Base-by-base conservation (phyloP, 225 moss, liverwort and hornwort species). In the Bryoerythrophyllum caledonicum region DNA sequence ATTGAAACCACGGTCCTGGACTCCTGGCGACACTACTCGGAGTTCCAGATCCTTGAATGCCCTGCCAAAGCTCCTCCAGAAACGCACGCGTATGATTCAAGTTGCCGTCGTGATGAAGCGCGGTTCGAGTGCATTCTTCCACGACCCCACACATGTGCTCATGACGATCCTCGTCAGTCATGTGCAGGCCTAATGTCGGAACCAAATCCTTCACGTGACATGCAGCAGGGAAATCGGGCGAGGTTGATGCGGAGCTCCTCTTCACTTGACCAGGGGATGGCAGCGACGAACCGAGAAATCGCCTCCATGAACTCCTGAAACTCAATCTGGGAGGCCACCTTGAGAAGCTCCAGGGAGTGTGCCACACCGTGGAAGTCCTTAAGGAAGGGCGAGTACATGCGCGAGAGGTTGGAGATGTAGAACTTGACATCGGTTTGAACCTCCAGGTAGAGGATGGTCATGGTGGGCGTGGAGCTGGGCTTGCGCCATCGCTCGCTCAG, bases 291-390 rank as follows among this genome's bases (percentile, higher is more conserved):
- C 13, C 70, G 70, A 1, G 69, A 78, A 34, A 74, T 70, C 23
- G 82, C 58, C 8, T 79, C 74, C 74, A 78, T 74, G 13, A 79
- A 52, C 53, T 79, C 78, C 15, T 65, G 78, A 41, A 82, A 78
- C 74, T 82, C 71, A 13, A 82, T 79, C 70, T 82, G 75, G 6
- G 82, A 74, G 54, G 82, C 82, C 26, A 79, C 74, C 65, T 79
- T 78, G 57, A 82, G 65, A 71, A 82, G 82, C 74, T 82, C 65
- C 41, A 82, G 27, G 16, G 58, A 61, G 9, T 74, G 17, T 7
- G 43, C 41, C 7, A 82, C 54, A 28, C 70, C 32, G 5, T n/a
- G 23, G n/a, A 82, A 78, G 26, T 61, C 65, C 74, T 82, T 78
- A 24, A 64, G 74, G 66, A 68, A 78, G 9, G 78, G 82, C 20